Base-by-base conservation (phyloP, 257 asterid genomes). In the Salvia miltiorrhiza region DNA sequence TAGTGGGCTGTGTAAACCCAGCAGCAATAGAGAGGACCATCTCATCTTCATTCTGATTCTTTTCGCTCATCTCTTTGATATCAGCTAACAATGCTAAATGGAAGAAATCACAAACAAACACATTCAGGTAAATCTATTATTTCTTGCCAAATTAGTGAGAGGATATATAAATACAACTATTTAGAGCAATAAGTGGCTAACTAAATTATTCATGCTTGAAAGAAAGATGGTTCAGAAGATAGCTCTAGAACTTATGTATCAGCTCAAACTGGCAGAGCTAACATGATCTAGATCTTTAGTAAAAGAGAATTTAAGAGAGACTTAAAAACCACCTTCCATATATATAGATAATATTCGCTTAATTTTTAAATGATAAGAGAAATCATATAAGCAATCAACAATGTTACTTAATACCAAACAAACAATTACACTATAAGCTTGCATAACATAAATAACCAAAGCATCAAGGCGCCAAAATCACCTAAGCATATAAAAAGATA, bases 81-180 rank as follows among this genome's bases (percentile, higher is more conserved):
- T 89, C 95, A 67, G 91, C 88, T 74, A 94, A 67, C 73, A 94
- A 73, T 56, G 77, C 99, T 94, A 86, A 44, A 77, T 45, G 41
- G 49, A 67, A 71, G 60, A 73, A 74, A 78, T 63, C 77, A 72
- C 53, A 49, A 73, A 65, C 48, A 52, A 58, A 75, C 39, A 47
- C 30, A 65, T 41, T 57, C 62, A 76, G 63, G 37, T 40, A 65
- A 24, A 28, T 52, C 26, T 28, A 13, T 9, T 28, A 16, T 7
- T 73, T 45, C 14, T 64, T 40, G 63, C 69, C 41, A 59, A 49
- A 58, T 48, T 39, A 19, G 20, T 19, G 23, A 10, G 73, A 64
- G 44, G 10, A 49, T 55, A 44, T 39, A 70, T 60, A 60, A 73
- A 57, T 65, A 21, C 70, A 60, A 59, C 50, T 17, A 33, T 47